Evolutionary conservation across 805 yeast genomes (phyloP).

Genomic region (Pichia nanzhaoensis): DNA sequence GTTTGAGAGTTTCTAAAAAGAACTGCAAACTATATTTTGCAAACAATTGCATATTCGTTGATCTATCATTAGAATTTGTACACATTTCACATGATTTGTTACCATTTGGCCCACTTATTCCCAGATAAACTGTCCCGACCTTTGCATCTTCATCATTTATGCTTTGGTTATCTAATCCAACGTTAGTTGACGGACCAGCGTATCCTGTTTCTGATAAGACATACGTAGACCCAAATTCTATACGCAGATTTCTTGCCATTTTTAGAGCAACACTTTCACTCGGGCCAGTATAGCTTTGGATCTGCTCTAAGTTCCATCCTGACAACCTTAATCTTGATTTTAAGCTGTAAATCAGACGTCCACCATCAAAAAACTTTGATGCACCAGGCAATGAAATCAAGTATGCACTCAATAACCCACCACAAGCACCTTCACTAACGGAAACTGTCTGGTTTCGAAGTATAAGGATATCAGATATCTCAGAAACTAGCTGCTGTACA

Average conservation of each 20-base stretch:
- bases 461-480: slow-evolving; percentile 52
- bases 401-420: slow-evolving; percentile 77
- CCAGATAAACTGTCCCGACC: slow-evolving; percentile 67
- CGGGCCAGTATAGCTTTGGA: slow-evolving; percentile 73
- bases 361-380: slow-evolving; percentile 75
- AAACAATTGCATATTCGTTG: slow-evolving; percentile 68
- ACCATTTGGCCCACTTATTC: slow-evolving; percentile 59
- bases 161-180: slow-evolving; percentile 30
- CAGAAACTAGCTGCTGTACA: slow-evolving; percentile 41
- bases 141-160: slow-evolving; percentile 25
- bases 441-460: slow-evolving; percentile 59
- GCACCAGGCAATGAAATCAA: slow-evolving; percentile 83
- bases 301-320: slow-evolving; percentile 74
- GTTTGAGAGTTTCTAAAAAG: slow-evolving; percentile 4
- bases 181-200: slow-evolving; percentile 64
- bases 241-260: slow-evolving; percentile 69
- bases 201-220: slow-evolving; percentile 82
- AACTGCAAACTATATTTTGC: slow-evolving; percentile 49
- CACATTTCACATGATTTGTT: slow-evolving; percentile 39
- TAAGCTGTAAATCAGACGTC: slow-evolving; percentile 72
- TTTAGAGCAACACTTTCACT: slow-evolving; percentile 66
- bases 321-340: slow-evolving; percentile 65
- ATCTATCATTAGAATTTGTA: slow-evolving; percentile 47
- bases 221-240: slow-evolving; percentile 78
- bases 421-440: slow-evolving; percentile 85